Percentiles rank a stretch among this genome's conserved stretches.
phyloP scores from a whole-genome alignment of 768 basidiomycete species.

The Gymnopilus junonius region DNA sequence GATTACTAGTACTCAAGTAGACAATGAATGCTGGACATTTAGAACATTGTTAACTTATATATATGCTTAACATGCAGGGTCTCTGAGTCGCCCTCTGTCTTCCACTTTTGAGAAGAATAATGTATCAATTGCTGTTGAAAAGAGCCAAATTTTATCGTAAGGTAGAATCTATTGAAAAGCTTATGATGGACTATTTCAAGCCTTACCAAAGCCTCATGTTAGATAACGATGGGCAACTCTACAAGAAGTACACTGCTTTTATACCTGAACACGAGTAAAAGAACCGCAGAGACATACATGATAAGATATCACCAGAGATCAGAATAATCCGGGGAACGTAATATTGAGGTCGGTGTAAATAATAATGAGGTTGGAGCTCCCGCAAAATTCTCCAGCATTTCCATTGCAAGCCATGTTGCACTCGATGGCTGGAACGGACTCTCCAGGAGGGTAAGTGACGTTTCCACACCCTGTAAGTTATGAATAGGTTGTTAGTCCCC shows the following conservation, averaged over 20 bases:
- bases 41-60: too few relatives aligned
- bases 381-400: conserved; percentile 11
- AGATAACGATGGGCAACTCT: background rate
- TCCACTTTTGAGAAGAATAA: too few relatives aligned
- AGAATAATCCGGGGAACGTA: background rate
- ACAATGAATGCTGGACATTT: too few relatives aligned
- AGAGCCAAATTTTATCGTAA: too few relatives aligned
- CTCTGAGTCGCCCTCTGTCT: too few relatives aligned
- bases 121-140: too few relatives aligned
- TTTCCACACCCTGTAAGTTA: conserved; percentile 8
- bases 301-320: background rate
- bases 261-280: background rate
- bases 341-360: conserved; percentile 10
- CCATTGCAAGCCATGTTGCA: conserved; percentile 13
- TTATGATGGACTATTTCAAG: too few relatives aligned
- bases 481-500: background rate
- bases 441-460: conserved; percentile 8
- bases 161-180: too few relatives aligned
- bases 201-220: background rate
- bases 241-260: background rate
- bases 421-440: conserved; percentile 4
- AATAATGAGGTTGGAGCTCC: conserved; percentile 5
- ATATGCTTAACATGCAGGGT: too few relatives aligned
- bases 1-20: too few relatives aligned
- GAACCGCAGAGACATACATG: background rate